Base-by-base conservation (phyloP, 2,329 filamentous ascomycete species). In the Blastomyces percursus region DNA sequence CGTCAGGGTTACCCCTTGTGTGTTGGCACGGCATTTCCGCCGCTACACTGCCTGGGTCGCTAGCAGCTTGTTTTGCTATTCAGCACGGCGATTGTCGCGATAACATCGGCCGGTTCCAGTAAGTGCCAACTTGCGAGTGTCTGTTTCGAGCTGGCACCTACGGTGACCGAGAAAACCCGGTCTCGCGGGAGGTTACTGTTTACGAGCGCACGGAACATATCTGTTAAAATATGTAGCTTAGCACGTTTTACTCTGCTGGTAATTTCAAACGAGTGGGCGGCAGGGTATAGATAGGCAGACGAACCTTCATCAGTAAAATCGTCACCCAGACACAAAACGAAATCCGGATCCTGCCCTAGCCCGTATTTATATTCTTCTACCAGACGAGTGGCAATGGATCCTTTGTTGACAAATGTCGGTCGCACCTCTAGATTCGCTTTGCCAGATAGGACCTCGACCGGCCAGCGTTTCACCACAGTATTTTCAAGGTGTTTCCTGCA, bases 381-480 rank as follows among this genome's bases (percentile, higher is more conserved):
- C 21, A 99, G 82, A 6, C 87, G 86, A 77, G 91, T 92, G 19
- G 87, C 90, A 67, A 97, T 97, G 76, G 95, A 91, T 38, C 94
- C 94, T 80, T 99, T 99, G 82, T 97, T 97, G 78, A 99, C 91
- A 71, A 96, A 96, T 0, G 87, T 92, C 35, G 93, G 93, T n/a
- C 94, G 87, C 40, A 97, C 93, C 76, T 99, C 94, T 32, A 99
- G 81, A 73, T 97, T 97, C 65, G 93, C 93, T 78, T 97, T 99
- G 69, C 94, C 94, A 0, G 86, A 84, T 91, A 97, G 97, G 64
- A 99, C 91, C 70, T 97, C 93, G 3, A 97, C 90, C 57, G 96
- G 91, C 84, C 88, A 96, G 66, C 85, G 85, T 71, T 86, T 88
- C 60, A 80, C 86, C 0, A 96, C 88, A 0, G 86, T 90, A 4